Evolutionary conservation across 2,329 filamentous ascomycete species (phyloP), one percentile per base, ranked within the genome.

Genomic region (Fusarium subglutinans): DNA sequence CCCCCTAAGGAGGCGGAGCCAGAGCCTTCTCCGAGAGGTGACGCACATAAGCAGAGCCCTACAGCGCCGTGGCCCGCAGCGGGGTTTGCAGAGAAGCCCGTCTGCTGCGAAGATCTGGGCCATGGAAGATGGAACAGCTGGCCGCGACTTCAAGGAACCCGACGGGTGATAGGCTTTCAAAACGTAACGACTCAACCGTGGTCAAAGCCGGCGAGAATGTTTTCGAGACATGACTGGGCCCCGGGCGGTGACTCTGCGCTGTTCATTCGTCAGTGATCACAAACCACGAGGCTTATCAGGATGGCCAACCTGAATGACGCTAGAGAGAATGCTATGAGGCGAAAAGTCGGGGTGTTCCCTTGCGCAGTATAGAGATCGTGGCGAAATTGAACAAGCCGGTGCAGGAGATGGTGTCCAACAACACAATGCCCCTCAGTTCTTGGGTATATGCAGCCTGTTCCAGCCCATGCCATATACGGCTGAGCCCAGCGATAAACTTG

Each of bases 401-500:
- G 24, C 17, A 13, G 43, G 15, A 26, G 24, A 14, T 20, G 17
- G 8, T 10, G 24, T 10, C 4, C 7, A 26, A 14, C 1, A 20
- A 14, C 17, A 20, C 17, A 20, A 10, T 45, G 24, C 8, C 3
- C 10, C 11, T 20, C 43, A 9, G 43, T 18, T 45, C n/a, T 8
- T 26, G 17, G 24, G 22, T 12, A n/a, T 2, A 45, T 26, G 17
- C 24, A 26, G 6, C 15, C 8, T 14, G 4, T 20, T 20, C 24
- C n/a, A 24, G 8, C 5, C 17, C 17, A 14, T 10, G 12, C 5
- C 12, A 13, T n/a, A 14, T 18, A 8, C 3, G 12, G 1, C 24
- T 26, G 8, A 45, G 8, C 5, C 3, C 2, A 26, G 1, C 11
- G 5, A 26, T 26, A 6, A 6, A 20, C 5, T 5, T 0, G 17